Evolutionary conservation across 2,329 filamentous ascomycete genomes (phyloP).

Genomic region (Thelonectria blattea): DNA sequence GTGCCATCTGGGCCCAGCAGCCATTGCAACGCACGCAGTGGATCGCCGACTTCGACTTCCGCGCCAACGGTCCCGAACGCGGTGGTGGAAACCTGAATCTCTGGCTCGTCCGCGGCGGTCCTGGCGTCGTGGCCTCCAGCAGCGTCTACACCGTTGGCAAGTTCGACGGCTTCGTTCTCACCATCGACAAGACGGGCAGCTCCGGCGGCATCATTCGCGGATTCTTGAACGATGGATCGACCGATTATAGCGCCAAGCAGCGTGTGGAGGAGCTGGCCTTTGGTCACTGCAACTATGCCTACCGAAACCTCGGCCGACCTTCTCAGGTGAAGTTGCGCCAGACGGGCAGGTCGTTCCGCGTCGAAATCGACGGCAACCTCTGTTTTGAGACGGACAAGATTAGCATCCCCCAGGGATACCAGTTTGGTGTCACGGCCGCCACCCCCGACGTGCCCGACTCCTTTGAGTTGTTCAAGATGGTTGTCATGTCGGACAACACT

Average conservation of each 20-base stretch:
- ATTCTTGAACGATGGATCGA: slow-evolving; percentile 90
- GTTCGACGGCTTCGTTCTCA: slow-evolving; percentile 90
- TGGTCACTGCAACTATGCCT: slow-evolving; percentile 87
- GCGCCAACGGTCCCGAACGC: slow-evolving; percentile 83
- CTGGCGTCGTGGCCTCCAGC: slow-evolving; percentile 67
- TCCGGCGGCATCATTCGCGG: slow-evolving; percentile 81
- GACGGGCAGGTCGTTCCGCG: slow-evolving; percentile 69
- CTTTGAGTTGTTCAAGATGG: slow-evolving; percentile 90
- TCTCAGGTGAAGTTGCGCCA: slow-evolving; percentile 79
- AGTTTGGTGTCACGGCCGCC: slow-evolving; percentile 85
- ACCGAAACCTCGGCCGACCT: slow-evolving; percentile 88
- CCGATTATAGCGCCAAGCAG: slow-evolving; percentile 77
- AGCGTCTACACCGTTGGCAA: slow-evolving; percentile 84
- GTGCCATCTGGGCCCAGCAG: slow-evolving; percentile 79
- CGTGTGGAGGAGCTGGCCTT: slow-evolving; percentile 87
- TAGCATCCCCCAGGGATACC: slow-evolving; percentile 78
- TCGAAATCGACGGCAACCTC: slow-evolving; percentile 77
- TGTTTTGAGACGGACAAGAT: slow-evolving; percentile 89
- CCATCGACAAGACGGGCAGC: slow-evolving; percentile 84
- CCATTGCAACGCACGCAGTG: slow-evolving; percentile 71
- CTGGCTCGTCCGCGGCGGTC: slow-evolving; percentile 81
- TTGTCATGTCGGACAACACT: slow-evolving; percentile 66
- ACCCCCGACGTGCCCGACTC: slow-evolving; percentile 92
- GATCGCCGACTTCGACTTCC: slow-evolving; percentile 85
- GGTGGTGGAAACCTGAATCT: slow-evolving; percentile 90